These are phyloP conservation scores for Cutaneotrichosporon arboriforme DNA, from an alignment of 1,284 basidiomycete genomes.

Conservation along the genomic window DNA sequence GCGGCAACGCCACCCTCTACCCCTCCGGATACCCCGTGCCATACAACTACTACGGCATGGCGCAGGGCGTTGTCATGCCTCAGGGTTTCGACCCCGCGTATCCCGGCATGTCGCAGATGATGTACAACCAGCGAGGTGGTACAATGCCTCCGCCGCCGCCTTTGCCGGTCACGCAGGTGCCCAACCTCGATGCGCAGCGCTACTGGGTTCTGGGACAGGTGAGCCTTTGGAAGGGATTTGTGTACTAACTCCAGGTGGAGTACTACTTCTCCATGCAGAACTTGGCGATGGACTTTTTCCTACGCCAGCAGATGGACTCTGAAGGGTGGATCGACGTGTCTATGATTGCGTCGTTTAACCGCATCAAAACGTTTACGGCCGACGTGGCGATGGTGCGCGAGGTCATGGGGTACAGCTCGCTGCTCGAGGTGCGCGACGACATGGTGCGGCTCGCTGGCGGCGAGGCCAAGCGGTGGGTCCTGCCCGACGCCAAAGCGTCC, in stretches of 20 bases:
- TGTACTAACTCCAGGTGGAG: conserved; percentile 57
- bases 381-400: conserved; percentile 65
- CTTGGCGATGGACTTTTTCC: conserved; percentile 72
- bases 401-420: conserved; percentile 60
- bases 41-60: conserved; percentile 27
- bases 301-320: conserved; percentile 82
- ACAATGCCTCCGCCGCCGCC: conserved; percentile 51
- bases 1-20: conserved; percentile 19
- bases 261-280: conserved; percentile 85
- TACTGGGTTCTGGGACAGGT: conserved; percentile 63
- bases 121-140: conserved; percentile 5
- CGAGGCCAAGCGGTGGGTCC: conserved; percentile 61
- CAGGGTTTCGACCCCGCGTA: conserved; percentile 8
- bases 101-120: background rate
- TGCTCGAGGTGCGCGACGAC: conserved; percentile 64
- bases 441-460: conserved; percentile 61
- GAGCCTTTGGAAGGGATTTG: conserved; percentile 5
- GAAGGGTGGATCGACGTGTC: conserved; percentile 78
- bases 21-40: conserved; percentile 26
- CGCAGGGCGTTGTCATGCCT: conserved; percentile 15
- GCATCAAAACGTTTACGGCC: conserved; percentile 64
- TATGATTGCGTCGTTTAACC: conserved; percentile 78
- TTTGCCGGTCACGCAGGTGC: conserved; percentile 54
- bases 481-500: conserved; percentile 58
- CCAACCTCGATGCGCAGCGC: conserved; percentile 59